Percentiles rank a stretch among this genome's conserved stretches.
Evolutionary conservation across 116 monocot genomes (phyloP).

Genomic region (Thalassia testudinum): DNA sequence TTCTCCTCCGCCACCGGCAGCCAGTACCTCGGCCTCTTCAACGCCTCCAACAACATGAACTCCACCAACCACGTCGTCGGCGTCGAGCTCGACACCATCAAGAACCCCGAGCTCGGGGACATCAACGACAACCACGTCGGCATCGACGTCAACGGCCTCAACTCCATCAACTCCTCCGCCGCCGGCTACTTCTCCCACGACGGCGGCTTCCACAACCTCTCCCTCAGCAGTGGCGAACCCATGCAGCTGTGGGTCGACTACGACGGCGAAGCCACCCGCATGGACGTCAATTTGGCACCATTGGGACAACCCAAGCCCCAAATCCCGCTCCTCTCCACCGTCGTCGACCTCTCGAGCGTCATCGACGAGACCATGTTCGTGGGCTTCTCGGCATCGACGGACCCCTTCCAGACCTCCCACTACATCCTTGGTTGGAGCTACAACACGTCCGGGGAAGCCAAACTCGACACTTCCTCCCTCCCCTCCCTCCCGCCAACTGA

Average conservation of each 20-base stretch:
- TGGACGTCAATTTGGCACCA: constrained; percentile 39
- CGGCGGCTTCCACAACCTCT: constrained; percentile 16
- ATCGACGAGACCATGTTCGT: constrained; percentile 39
- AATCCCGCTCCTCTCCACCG: constrained; percentile 28
- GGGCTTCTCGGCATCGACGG: constrained; percentile 61
- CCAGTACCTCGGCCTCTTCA: constrained; percentile 33
- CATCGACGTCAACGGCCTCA: constrained; percentile 15
- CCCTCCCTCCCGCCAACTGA: constrained; percentile 14
- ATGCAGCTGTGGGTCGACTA: constrained; percentile 61
- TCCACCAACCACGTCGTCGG: constrained; percentile 5
- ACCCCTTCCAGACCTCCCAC: constrained; percentile 17
- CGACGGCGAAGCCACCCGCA: constrained; percentile 16
- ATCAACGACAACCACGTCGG: constrained; percentile 19
- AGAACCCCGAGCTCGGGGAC: constrained; percentile 10
- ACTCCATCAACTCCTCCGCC: not conserved
- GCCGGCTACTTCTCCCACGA: constrained; percentile 10
- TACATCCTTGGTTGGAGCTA: constrained; percentile 69
- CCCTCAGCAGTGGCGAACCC: constrained; percentile 26
- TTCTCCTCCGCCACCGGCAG: constrained; percentile 14
- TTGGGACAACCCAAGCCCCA: constrained; percentile 16
- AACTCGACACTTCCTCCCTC: constrained; percentile 22
- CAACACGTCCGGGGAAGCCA: constrained; percentile 20
- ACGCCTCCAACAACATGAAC: constrained; percentile 14
- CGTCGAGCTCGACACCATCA: constrained; percentile 14
- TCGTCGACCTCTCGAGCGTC: constrained; percentile 32